These are phyloP conservation scores for Marasmius fiardii DNA, from an alignment of 1,284 basidiomycete genomes.

Conservation along the genomic window DNA sequence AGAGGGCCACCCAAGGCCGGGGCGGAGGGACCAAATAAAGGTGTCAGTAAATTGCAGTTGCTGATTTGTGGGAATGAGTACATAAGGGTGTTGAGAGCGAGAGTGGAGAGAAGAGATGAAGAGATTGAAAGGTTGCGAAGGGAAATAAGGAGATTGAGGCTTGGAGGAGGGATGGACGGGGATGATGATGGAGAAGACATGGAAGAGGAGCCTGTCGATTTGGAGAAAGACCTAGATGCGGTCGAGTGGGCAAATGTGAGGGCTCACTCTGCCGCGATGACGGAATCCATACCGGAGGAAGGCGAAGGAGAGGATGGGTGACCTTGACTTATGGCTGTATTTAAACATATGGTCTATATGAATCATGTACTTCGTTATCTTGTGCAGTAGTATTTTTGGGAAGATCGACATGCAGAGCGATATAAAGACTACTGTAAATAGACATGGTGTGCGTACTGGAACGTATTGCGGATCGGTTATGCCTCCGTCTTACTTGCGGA, in stretches of 20 bases:
- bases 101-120: slow-evolving; percentile 80
- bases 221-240: slow-evolving; percentile 39
- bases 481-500: slow-evolving; percentile 17
- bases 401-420: too few species aligned
- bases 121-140: slow-evolving; percentile 71
- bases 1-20: slow-evolving; percentile 84
- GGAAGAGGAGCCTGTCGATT: slow-evolving; percentile 33
- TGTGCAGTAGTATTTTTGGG: not conserved
- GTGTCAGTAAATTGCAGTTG: slow-evolving; percentile 93
- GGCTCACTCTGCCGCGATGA: not conserved
- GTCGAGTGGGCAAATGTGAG: slow-evolving; percentile 24
- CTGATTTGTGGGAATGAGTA: slow-evolving; percentile 89
- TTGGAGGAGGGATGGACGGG: slow-evolving; percentile 25
- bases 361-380: not conserved
- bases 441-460: too few species aligned
- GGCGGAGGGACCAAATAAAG: slow-evolving; percentile 87
- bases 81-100: slow-evolving; percentile 71
- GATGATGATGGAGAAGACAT: slow-evolving; percentile 25
- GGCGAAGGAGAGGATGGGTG: slow-evolving; percentile 1
- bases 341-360: not conserved
- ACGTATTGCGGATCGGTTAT: too few species aligned
- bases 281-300: not conserved
- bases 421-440: too few species aligned
- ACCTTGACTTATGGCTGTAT: not conserved
- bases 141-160: slow-evolving; percentile 67